Evolutionary conservation across 2,329 filamentous ascomycete species (phyloP), one percentile per base, ranked within the genome.

Genomic region (Fusarium annulatum): DNA sequence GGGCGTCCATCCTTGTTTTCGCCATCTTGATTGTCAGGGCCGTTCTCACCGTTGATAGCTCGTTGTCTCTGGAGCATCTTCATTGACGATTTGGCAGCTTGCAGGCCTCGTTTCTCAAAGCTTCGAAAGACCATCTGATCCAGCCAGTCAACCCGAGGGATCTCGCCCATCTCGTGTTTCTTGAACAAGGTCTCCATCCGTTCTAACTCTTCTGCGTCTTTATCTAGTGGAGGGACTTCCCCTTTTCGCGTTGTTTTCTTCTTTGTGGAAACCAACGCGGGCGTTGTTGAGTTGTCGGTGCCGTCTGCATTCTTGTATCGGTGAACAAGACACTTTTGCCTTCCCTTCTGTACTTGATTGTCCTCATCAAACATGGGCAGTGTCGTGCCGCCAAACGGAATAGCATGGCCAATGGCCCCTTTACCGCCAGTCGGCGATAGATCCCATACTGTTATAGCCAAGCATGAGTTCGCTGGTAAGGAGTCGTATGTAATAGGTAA

Each of bases 131-230:
- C 95, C 76, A 98, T 88, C 78, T 96, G 94, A 81, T 99, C 96
- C 48, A 99, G 88, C 97, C 96, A 99, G 77, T 97, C 94, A 53
- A 97, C 93, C 21, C 95, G 90, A 2, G 94, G 91, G 33, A 99
- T 96, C 80, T 99, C 96, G 23, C 95, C 95, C 93, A 98, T 97
- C 80, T 99, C 97, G 79, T 98, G 96, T 83, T 97, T 97, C 84
- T 99, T 99, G 80, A 99, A 93, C 28, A 98, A 83, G 61, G 91
- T 92, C 79, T 98, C 95, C 75, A 99, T 88, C 23, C 96, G 88
- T 77, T 98, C 95, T 70, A 98, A 88, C 82, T 99, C 96, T 60
- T 94, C 91, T n/a, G 85, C 85, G 67, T 97, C 91, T 75, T 92
- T 92, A 64, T 93, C 90, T n/a, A 89, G 84, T 1, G 85, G 81